These are phyloP conservation scores for Aspergillus sclerotiicarbonarius DNA, from an alignment of 495 filamentous ascomycete genomes.

Conservation along the genomic window DNA sequence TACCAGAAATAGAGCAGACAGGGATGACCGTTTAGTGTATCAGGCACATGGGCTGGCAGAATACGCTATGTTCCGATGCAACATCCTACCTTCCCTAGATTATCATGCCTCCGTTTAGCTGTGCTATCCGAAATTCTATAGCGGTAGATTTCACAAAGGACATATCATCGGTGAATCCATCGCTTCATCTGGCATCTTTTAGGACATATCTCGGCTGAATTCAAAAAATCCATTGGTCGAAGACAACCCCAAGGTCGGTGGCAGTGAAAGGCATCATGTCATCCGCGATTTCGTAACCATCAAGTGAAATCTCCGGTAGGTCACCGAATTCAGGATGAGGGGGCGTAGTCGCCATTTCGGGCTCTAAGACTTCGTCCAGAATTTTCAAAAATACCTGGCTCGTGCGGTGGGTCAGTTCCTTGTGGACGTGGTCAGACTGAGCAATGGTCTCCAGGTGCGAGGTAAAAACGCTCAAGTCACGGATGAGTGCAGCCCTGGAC, in stretches of 20 bases:
- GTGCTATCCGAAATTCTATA: too few relatives aligned
- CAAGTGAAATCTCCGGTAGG: slow-evolving; percentile 10
- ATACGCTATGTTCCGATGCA: too few relatives aligned
- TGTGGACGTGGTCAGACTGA: slow-evolving; percentile 19
- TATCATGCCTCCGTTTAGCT: too few relatives aligned
- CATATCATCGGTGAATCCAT: too few relatives aligned
- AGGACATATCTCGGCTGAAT: not conserved
- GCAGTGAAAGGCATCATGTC: slow-evolving; percentile 26
- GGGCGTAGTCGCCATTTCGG: slow-evolving; percentile 11
- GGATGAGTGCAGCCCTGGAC: slow-evolving; percentile 55
- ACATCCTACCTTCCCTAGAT: too few relatives aligned
- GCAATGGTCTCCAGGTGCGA: slow-evolving; percentile 31
- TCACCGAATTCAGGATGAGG: not conserved
- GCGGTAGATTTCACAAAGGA: too few relatives aligned
- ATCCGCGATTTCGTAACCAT: slow-evolving; percentile 21
- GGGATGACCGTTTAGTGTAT: too few relatives aligned
- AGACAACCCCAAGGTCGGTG: slow-evolving; percentile 27
- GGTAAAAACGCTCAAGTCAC: slow-evolving; percentile 58
- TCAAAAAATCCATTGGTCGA: slow-evolving; percentile 34
- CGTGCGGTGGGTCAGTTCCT: slow-evolving; percentile 29
- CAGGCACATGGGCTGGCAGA: too few relatives aligned
- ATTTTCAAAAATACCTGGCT: slow-evolving; percentile 29
- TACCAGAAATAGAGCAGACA: too few relatives aligned
- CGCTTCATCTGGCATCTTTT: not conserved
- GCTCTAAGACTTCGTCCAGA: slow-evolving; percentile 35